These are phyloP conservation scores for Astrocystis sublimbata DNA, from an alignment of 495 filamentous ascomycete species.

Conservation along the genomic window DNA sequence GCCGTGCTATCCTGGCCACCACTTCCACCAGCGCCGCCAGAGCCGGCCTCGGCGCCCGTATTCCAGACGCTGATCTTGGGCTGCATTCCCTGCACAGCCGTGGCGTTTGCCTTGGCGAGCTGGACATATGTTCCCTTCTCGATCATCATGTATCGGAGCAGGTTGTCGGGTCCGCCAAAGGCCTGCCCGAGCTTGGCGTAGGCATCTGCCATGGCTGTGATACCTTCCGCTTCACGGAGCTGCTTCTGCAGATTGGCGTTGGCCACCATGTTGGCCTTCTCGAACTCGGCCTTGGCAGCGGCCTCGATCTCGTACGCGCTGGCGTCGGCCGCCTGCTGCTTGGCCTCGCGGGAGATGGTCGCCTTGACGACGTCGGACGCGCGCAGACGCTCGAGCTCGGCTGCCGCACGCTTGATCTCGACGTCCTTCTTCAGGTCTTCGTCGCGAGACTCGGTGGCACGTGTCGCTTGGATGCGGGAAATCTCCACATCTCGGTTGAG, in stretches of 20 bases:
- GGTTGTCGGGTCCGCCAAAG: conserved; percentile 71
- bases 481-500: conserved; percentile 71
- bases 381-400: conserved; percentile 74
- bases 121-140: conserved; percentile 65
- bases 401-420: conserved; percentile 70
- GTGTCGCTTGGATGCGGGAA: conserved; percentile 67
- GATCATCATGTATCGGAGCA: conserved; percentile 79
- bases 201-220: conserved; percentile 72
- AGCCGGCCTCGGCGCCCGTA: conserved; percentile 57
- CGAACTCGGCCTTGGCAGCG: conserved; percentile 60
- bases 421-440: conserved; percentile 75
- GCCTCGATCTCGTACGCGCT: conserved; percentile 58
- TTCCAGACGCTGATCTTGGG: conserved; percentile 91
- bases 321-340: conserved; percentile 73
- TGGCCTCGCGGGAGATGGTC: conserved; percentile 68
- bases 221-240: conserved; percentile 72
- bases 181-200: conserved; percentile 68
- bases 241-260: conserved; percentile 62
- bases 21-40: conserved; percentile 26
- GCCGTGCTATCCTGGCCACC: conserved; percentile 36
- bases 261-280: conserved; percentile 61
- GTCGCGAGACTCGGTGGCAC: conserved; percentile 69
- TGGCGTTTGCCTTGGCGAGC: conserved; percentile 68
- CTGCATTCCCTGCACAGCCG: conserved; percentile 71
- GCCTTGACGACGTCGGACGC: conserved; percentile 77